Evolutionary conservation across 176 grass and related monocot species (phyloP).

Genomic region (Ampelocalamus luodianensis): DNA sequence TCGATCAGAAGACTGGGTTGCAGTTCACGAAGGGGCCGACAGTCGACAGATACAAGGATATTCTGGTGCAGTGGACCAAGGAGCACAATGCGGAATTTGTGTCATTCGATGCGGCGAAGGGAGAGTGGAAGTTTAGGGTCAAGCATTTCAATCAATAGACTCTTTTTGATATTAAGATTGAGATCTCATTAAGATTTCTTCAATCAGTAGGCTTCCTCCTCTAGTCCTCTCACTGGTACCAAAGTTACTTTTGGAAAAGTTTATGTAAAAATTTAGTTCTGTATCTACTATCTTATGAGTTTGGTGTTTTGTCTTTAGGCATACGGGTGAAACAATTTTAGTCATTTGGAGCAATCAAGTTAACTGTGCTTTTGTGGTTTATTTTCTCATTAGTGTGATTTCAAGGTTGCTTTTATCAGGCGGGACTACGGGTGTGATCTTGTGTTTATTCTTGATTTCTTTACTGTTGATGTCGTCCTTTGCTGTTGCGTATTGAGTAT

Average conservation of each 20-base stretch:
- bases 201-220: not conserved
- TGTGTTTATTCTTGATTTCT: not conserved
- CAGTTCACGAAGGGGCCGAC: conserved; percentile 41
- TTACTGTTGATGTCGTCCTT: not conserved
- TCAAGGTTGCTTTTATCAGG: not conserved
- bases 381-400: not conserved
- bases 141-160: conserved; percentile 53
- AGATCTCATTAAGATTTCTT: not conserved
- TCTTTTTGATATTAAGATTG: not conserved
- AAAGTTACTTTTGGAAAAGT: not conserved
- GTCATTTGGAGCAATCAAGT: not conserved
- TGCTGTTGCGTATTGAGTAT: not conserved
- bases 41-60: conserved; percentile 60
- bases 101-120: conserved; percentile 58
- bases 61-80: conserved; percentile 46
- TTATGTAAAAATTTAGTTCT: not conserved
- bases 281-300: not conserved
- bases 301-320: not conserved
- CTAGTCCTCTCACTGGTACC: not conserved
- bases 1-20: conserved; percentile 62
- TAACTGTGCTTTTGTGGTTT: not conserved
- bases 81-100: conserved; percentile 58
- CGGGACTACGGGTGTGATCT: not conserved
- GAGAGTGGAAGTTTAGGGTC: conserved; percentile 68
- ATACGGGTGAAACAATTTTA: not conserved